phyloP scores from a whole-genome alignment of 108 stramenopile genomes.

The Nannochloropsis oceanica region DNA sequence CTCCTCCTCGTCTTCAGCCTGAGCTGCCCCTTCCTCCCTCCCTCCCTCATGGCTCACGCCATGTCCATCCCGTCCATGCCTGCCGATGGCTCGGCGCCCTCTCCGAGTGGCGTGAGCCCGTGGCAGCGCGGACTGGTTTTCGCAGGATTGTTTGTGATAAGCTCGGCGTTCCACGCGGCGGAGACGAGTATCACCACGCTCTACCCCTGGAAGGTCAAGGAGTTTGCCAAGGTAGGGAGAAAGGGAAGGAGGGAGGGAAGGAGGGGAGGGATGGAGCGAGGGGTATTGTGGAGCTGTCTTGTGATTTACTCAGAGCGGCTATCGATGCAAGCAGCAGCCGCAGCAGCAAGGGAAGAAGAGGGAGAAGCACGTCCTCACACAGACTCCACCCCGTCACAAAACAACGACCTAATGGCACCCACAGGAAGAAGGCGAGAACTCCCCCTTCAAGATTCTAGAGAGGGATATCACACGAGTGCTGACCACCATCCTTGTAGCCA shows the following conservation, averaged over 20 bases:
- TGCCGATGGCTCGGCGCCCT: neutral
- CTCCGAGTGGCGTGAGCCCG: neutral
- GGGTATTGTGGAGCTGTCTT: too few relatives aligned
- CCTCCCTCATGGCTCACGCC: neutral
- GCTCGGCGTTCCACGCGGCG: conserved; percentile 40
- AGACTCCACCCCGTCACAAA: too few relatives aligned
- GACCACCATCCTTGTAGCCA: conserved; percentile 78
- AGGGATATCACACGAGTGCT: conserved; percentile 84
- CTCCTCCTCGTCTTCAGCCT: neutral
- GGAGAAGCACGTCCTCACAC: too few relatives aligned
- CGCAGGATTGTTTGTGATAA: conserved; percentile 8
- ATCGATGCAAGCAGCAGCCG: too few relatives aligned
- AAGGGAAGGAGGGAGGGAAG: neutral
- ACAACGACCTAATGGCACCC: neutral
- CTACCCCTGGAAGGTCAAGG: conserved; percentile 87
- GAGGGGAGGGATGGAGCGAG: too few relatives aligned
- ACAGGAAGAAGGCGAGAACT: conserved; percentile 61
- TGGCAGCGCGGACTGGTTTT: neutral
- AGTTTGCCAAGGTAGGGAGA: conserved; percentile 45
- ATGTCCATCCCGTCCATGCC: neutral
- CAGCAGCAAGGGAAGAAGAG: too few relatives aligned
- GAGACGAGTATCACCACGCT: conserved; percentile 93
- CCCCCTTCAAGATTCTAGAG: conserved; percentile 69
- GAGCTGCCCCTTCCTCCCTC: neutral
- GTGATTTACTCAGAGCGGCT: too few relatives aligned